Conservation (phyloP, 2,329 filamentous ascomycete genomes). For the Teratosphaeria viscida region DNA sequence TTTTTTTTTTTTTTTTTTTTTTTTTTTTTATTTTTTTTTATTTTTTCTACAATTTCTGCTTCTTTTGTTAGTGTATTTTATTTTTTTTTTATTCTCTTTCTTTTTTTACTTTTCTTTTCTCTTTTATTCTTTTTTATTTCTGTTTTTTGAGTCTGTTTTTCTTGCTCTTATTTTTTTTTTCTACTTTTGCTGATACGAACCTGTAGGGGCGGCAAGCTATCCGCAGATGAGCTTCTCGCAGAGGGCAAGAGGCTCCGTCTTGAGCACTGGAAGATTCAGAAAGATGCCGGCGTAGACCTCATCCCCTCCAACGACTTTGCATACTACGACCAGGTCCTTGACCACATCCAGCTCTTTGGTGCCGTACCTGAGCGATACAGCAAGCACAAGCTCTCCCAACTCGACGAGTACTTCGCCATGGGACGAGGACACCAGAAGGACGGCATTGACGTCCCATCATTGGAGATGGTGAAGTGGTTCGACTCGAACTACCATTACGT, state of each 20-base stretch:
- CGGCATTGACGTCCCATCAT: constrained; percentile 75
- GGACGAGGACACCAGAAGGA: constrained; percentile 96
- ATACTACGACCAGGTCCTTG: constrained; percentile 94
- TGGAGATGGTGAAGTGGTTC: constrained; percentile 99
- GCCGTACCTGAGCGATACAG: constrained; percentile 89
- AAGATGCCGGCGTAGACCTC: constrained; percentile 92
- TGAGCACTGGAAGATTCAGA: constrained; percentile 99
- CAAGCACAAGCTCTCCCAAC: constrained; percentile 71
- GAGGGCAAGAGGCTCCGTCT: constrained; percentile 96
- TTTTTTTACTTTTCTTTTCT: no score
- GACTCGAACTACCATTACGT: constrained; percentile 99
- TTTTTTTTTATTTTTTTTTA: no score
- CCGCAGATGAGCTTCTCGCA: constrained; percentile 75
- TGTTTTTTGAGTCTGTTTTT: no score
- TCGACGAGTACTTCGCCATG: constrained; percentile 99
- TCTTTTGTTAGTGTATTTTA: no score
- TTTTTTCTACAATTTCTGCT: no score
- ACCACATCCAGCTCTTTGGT: constrained; percentile 96
- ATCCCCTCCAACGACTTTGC: constrained; percentile 99
- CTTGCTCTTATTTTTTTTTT: no score
- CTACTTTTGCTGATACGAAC: neutral
- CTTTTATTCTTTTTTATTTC: no score
- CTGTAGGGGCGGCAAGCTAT: constrained; percentile 69
- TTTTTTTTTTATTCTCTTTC: no score
- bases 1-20: no score